Conservation (phyloP, 2,329 filamentous ascomycete species). For the Fusarium sp. region DNA sequence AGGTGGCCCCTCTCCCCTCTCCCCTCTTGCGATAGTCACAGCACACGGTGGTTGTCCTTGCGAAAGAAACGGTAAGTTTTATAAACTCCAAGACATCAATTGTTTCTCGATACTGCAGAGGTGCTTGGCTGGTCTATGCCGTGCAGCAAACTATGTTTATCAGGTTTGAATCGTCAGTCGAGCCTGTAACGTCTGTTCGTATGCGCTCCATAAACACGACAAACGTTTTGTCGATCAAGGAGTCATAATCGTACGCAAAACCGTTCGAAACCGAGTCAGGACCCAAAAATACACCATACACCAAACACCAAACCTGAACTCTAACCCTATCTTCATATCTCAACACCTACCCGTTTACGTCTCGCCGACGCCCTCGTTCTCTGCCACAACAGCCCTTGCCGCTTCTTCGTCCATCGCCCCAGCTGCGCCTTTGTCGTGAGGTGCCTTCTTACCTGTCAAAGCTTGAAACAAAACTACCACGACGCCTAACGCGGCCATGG, state of each 20-base stretch:
- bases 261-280: background rate
- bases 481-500: constrained; percentile 59
- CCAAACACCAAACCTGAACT: too few relatives aligned
- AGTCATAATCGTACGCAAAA: constrained; percentile 6
- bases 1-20: too few relatives aligned
- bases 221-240: background rate
- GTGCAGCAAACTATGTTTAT: constrained; percentile 7
- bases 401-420: constrained; percentile 51
- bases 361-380: constrained; percentile 52
- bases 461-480: constrained; percentile 63
- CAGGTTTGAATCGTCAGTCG: constrained; percentile 11
- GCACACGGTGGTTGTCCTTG: constrained; percentile 2
- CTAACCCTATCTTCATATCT: constrained; percentile 5
- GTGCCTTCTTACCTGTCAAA: constrained; percentile 63
- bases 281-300: constrained; percentile 9
- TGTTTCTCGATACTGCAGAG: constrained; percentile 9
- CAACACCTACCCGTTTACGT: constrained; percentile 26
- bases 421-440: constrained; percentile 62
- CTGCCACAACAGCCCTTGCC: constrained; percentile 44
- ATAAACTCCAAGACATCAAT: background rate
- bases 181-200: constrained; percentile 14
- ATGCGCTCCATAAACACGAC: background rate
- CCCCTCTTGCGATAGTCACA: background rate
- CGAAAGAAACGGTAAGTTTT: background rate
- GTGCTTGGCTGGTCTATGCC: constrained; percentile 3